Conservation (phyloP, 768 basidiomycete genomes). For the Rhizopogon roseolus region DNA sequence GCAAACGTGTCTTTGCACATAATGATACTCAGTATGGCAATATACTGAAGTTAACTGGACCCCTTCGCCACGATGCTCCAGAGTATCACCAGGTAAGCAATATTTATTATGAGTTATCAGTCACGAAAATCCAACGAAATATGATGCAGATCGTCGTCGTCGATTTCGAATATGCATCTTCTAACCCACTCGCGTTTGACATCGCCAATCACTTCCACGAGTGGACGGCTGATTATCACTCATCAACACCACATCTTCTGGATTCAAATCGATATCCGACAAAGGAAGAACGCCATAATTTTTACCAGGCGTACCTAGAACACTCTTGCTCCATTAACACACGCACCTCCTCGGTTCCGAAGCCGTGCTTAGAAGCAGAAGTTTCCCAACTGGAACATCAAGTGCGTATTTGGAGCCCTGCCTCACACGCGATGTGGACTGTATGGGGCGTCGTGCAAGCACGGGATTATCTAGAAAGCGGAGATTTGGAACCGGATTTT, state of each 20-base stretch:
- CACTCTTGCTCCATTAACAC: slow-evolving; percentile 32
- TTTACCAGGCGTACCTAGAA: slow-evolving; percentile 79
- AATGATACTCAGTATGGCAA: slow-evolving; percentile 98
- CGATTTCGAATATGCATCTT: slow-evolving; percentile 95
- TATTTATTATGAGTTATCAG: background rate
- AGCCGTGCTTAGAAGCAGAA: slow-evolving; percentile 32
- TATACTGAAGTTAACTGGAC: slow-evolving; percentile 61
- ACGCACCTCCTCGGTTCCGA: slow-evolving; percentile 7
- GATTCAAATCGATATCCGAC: slow-evolving; percentile 68
- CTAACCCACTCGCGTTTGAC: slow-evolving; percentile 91
- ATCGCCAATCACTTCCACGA: slow-evolving; percentile 97
- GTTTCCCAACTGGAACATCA: slow-evolving; percentile 67
- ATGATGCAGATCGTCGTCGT: slow-evolving; percentile 83
- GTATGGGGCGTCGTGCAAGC: slow-evolving; percentile 95
- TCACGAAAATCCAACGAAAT: slow-evolving; percentile 11
- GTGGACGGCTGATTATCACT: slow-evolving; percentile 92
- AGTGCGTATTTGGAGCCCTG: slow-evolving; percentile 84
- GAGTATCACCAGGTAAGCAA: slow-evolving; percentile 71
- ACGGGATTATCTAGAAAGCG: slow-evolving; percentile 61
- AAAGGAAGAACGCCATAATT: slow-evolving; percentile 66
- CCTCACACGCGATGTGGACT: slow-evolving; percentile 89
- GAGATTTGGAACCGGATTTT: slow-evolving; percentile 67
- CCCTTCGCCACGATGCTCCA: slow-evolving; percentile 48
- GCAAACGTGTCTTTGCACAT: slow-evolving; percentile 76
- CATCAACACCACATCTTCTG: slow-evolving; percentile 61